Evolutionary conservation across 1,284 basidiomycete genomes (phyloP).

Genomic region (Ceratorhiza oryzae-sativae): DNA sequence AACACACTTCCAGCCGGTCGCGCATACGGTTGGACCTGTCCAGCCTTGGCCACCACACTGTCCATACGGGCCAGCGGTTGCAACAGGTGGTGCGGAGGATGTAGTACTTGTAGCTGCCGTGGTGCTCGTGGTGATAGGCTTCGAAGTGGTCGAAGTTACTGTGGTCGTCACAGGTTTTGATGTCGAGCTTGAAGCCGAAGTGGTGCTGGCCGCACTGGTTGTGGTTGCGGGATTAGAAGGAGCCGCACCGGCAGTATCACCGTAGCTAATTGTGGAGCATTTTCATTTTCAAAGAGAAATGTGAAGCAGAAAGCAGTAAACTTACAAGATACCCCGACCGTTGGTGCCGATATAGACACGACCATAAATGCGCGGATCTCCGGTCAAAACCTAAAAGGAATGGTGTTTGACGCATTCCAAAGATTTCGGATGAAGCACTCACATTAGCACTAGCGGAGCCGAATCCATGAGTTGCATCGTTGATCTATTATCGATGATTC

Average conservation of each 20-base stretch:
- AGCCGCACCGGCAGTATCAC: constrained; percentile 17
- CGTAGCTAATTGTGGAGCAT: constrained; percentile 51
- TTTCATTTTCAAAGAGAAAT: no score
- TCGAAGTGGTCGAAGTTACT: neutral
- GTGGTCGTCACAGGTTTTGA: neutral
- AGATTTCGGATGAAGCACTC: constrained; percentile 54
- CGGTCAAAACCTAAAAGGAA: neutral
- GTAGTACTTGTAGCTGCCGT: constrained; percentile 5
- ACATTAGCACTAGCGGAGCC: constrained; percentile 59
- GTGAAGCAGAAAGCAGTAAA: neutral
- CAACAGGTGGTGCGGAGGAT: neutral
- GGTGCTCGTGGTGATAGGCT: neutral
- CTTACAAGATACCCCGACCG: constrained; percentile 64
- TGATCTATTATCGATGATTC: constrained; percentile 53
- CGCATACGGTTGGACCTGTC: constrained; percentile 41
- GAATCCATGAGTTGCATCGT: constrained; percentile 67
- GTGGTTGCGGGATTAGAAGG: constrained; percentile 19
- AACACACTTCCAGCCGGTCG: constrained; percentile 39
- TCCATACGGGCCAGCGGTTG: constrained; percentile 26
- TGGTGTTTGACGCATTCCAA: constrained; percentile 44
- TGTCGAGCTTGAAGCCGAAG: neutral
- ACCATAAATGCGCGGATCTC: constrained; percentile 31
- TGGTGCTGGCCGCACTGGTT: neutral
- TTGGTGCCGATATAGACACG: constrained; percentile 70
- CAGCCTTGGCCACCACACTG: constrained; percentile 34